A percentile compares a stretch with the other conserved stretches of the same genome.
These are phyloP conservation scores for Tulasnella sp. DNA, from an alignment of 768 basidiomycete species.

Conservation along the genomic window DNA sequence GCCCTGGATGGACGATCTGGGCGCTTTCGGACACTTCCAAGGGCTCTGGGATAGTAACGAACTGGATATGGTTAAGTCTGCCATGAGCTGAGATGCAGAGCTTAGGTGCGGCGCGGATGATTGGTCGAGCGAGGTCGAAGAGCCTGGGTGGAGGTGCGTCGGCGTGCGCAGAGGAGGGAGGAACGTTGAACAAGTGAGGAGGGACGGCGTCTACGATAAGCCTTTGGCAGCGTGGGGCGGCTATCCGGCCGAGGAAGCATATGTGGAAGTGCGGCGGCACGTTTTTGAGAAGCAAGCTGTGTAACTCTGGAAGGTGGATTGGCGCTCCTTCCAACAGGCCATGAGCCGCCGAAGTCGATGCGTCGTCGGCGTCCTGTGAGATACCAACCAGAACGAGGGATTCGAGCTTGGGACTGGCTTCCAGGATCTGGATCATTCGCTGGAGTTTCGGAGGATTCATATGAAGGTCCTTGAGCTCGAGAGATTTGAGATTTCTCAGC, in stretches of 20 bases:
- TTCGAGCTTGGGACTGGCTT: not conserved
- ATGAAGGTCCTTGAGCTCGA: constrained; percentile 3
- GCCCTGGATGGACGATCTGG: not conserved
- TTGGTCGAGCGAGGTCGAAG: constrained; percentile 1
- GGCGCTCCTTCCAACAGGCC: not conserved
- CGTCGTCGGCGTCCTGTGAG: constrained; percentile 3
- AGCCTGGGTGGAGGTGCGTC: not conserved
- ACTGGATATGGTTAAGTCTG: not conserved
- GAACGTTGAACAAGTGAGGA: not conserved
- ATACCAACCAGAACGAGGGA: constrained; percentile 10
- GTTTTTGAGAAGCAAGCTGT: constrained; percentile 7
- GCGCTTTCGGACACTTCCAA: not conserved
- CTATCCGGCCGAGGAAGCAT: not conserved
- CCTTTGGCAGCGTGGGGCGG: constrained; percentile 9
- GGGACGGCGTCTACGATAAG: constrained; percentile 13
- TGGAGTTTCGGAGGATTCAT: constrained; percentile 10
- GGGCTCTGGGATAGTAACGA: not conserved
- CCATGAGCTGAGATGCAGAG: not conserved
- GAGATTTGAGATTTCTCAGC: not conserved
- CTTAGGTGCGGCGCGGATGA: not conserved
- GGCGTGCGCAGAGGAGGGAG: not conserved
- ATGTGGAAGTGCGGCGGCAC: not conserved
- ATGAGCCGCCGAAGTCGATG: not conserved
- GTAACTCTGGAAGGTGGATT: not conserved
- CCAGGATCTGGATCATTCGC: constrained; percentile 1